Base-by-base conservation (phyloP, 139 green algal genomes). In the Marvania coccoides region DNA sequence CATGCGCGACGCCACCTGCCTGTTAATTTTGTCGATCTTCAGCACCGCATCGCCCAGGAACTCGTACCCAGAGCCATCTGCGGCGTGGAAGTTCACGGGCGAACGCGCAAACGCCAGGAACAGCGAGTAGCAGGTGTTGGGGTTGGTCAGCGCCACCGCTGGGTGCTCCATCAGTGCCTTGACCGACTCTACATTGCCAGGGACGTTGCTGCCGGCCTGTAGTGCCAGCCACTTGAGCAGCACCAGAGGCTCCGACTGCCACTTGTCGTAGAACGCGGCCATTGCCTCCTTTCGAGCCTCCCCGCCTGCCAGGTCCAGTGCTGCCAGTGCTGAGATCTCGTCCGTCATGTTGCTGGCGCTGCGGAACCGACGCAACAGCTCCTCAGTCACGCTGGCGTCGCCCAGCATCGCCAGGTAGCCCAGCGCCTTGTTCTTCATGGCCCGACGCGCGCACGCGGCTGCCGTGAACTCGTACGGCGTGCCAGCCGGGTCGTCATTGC, bases 291-390 rank as follows among this genome's bases (percentile, higher is more conserved):
- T 40, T 5, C 79, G 61, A 33, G 72, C 78, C 36, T 69, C 35
- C 30, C 62, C 74, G 3, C 59, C 67, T 65, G 57, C 64, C 23
- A 80, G 75, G 26, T 74, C 69, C 53, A 98, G 80, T 0, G 80
- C 72, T 2, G 73, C 71, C 29, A 99, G 77, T 0, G 91, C 89
- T 4, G 83, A 73, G 23, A 97, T 88, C 72, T 88, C 73, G 68
- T 99, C 94, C 4, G 94, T 99, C 94, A 99, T 99, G 87, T 99
- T 99, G 37, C 79, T 90, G 7, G 94, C 92, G 7, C 63, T 64
- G 30, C 76, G 65, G 69, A 81, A 78, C 46, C 87, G 75, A n/a
- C 53, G 24, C 58, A 90, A 69, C 51, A 89, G 51, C 38, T 84
- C 72, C 40, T 62, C 69, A 3, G 73, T 85, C 47, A 92, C 81